phyloP scores from a whole-genome alignment of 2,329 filamentous ascomycete genomes.

The Colletotrichum spinosum region DNA sequence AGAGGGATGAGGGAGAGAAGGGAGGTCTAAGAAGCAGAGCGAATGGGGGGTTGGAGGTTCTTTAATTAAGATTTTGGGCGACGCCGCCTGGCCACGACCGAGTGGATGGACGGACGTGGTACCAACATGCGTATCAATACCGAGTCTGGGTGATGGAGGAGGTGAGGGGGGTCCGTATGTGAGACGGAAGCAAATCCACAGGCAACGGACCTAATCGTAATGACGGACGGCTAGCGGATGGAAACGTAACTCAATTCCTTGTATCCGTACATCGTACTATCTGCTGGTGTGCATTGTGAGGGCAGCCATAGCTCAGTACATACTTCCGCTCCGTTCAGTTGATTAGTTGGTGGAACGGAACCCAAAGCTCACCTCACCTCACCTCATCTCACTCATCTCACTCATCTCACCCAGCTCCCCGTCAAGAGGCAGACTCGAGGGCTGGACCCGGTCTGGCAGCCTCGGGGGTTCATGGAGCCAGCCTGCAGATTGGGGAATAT shows the following conservation, averaged over 20 bases:
- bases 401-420: no score
- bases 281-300: no score
- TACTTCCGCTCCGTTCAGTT: no score
- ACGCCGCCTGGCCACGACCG: constrained; percentile 4
- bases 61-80: constrained; percentile 28
- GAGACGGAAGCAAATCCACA: constrained; percentile 13
- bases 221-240: neutral
- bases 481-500: constrained; percentile 15
- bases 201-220: neutral
- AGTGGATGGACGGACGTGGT: constrained; percentile 14
- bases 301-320: no score
- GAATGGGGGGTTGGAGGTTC: constrained; percentile 22
- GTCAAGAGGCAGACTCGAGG: constrained; percentile 7
- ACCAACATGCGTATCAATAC: neutral
- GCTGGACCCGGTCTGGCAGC: constrained; percentile 29
- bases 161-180: constrained; percentile 21
- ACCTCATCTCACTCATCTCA: neutral
- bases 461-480: constrained; percentile 20
- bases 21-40: neutral
- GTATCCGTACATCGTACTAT: no score
- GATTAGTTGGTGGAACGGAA: no score
- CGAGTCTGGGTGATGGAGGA: constrained; percentile 1
- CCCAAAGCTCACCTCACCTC: neutral
- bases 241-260: neutral
- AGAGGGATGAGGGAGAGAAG: constrained; percentile 24